Evolutionary conservation across 176 grass and related monocot genomes (phyloP).

Genomic region (Musa acuminata): DNA sequence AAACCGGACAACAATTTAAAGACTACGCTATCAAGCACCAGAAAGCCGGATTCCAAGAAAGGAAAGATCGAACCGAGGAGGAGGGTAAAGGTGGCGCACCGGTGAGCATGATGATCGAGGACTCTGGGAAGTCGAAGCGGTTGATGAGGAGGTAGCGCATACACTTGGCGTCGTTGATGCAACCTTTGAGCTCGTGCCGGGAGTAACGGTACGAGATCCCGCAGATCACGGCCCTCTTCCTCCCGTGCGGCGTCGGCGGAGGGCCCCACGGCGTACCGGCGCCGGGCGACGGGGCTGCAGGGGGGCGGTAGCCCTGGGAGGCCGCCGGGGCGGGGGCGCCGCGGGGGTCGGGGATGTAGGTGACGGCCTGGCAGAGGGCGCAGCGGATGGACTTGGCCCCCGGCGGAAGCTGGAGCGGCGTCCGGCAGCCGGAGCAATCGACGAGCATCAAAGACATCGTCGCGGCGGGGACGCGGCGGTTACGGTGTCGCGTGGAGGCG

Average conservation of each 20-base stretch:
- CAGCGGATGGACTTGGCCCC: constrained; percentile 81
- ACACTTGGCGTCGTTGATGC: constrained; percentile 98
- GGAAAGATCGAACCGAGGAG: not conserved
- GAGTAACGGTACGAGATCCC: constrained; percentile 89
- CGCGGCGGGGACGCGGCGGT: too few species aligned
- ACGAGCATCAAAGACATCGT: constrained; percentile 56
- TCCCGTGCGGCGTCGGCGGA: constrained; percentile 62
- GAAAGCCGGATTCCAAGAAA: not conserved
- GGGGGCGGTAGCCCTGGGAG: not conserved
- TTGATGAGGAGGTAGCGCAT: constrained; percentile 83
- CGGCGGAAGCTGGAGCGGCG: constrained; percentile 63
- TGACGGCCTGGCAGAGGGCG: constrained; percentile 68
- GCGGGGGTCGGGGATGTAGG: constrained; percentile 42
- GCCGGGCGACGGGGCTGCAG: not conserved
- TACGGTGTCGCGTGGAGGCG: too few species aligned
- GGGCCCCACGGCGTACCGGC: constrained; percentile 36
- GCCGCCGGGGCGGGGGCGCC: not conserved
- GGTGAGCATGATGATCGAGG: constrained; percentile 92
- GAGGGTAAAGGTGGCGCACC: constrained; percentile 24
- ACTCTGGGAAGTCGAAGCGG: constrained; percentile 80
- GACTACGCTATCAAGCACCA: not conserved
- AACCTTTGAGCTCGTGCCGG: constrained; percentile 92
- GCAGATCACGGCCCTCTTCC: constrained; percentile 82
- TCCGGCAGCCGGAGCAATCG: constrained; percentile 80
- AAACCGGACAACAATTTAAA: not conserved